phyloP scores from a whole-genome alignment of 352 stramenopile genomes.

The Nothophytophthora sp. region DNA sequence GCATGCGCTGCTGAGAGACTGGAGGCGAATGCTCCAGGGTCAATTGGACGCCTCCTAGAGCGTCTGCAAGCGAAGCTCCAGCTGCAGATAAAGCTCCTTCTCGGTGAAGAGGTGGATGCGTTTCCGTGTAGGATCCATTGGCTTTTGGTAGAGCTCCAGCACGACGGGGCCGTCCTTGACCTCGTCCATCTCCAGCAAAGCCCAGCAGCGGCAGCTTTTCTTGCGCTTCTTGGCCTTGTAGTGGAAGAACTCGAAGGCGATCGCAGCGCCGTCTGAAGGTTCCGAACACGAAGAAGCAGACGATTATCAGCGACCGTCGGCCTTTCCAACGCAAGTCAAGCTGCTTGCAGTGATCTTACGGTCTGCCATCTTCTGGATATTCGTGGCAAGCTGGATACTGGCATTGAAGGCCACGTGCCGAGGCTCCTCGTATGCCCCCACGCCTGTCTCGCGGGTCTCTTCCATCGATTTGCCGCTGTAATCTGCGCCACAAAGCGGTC shows the following conservation, averaged over 20 bases:
- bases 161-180: conserved; percentile 33
- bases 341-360: conserved; percentile 31
- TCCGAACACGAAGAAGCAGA: conserved; percentile 1
- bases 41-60: conserved; percentile 7
- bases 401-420: conserved; percentile 54
- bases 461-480: conserved; percentile 54
- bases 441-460: conserved; percentile 49
- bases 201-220: conserved; percentile 76
- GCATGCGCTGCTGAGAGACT: too few relatives aligned
- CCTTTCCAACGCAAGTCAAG: background rate
- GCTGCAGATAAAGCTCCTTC: conserved; percentile 70
- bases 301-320: background rate
- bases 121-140: conserved; percentile 66
- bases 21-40: too few relatives aligned
- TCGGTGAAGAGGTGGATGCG: conserved; percentile 72
- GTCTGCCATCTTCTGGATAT: conserved; percentile 48
- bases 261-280: conserved; percentile 49
- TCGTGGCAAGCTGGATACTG: conserved; percentile 47
- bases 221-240: conserved; percentile 82
- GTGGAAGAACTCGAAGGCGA: conserved; percentile 77
- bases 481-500: conserved; percentile 17
- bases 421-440: conserved; percentile 36
- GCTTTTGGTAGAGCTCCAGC: conserved; percentile 73
- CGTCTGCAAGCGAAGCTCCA: conserved; percentile 35
- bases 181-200: conserved; percentile 74